Evolutionary conservation across 495 filamentous ascomycete genomes (phyloP), one percentile per base, ranked within the genome.

Genomic region (Neurospora tetrasperma): DNA sequence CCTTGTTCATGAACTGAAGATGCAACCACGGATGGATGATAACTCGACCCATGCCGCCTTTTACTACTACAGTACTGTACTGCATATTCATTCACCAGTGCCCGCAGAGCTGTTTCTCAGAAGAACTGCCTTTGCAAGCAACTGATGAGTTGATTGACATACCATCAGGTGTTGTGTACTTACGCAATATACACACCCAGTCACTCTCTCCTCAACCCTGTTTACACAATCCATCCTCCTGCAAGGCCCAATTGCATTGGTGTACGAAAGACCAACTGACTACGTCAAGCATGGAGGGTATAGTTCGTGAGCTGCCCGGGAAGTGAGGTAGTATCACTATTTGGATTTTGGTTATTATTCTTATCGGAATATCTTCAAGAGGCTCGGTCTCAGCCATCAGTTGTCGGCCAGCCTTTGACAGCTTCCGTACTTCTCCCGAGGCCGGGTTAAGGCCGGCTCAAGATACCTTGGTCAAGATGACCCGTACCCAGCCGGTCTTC

Each of bases 41-140:
- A 66, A 18, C 12, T 35, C 54, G 7, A 35, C 59, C 69, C 72
- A 71, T 73, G 42, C 43, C 35, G 69, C 42, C 70, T 71, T 62
- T 69, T 46, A 70, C 42, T 44, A 12, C 39, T 42, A 41, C 39
- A 10, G 0, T 35, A 35, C 35, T 5, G 35, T 35, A 35, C 35
- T 38, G 3, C 35, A 70, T 18, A 20, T 42, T 14, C 41, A 72
- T 23, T 10, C 40, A 35, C 54, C n/a, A 27, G 14, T 41, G 70
- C 69, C 40, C 18, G 54, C 54, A 62, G 14, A 27, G 12, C 54
- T 62, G 23, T 5, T 62, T 16, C 23, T 20, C 48, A 62, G 10
- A 27, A 27, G 48, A 4, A 59, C 11, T 5, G n/a, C 20, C 10
- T 27, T 59, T 59, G 20, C 48, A 4, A 27, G 23, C 11, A 10